Evolutionary conservation across 2,329 filamentous ascomycete genomes (phyloP).

Genomic region (Microdochium trichocladiopsis): DNA sequence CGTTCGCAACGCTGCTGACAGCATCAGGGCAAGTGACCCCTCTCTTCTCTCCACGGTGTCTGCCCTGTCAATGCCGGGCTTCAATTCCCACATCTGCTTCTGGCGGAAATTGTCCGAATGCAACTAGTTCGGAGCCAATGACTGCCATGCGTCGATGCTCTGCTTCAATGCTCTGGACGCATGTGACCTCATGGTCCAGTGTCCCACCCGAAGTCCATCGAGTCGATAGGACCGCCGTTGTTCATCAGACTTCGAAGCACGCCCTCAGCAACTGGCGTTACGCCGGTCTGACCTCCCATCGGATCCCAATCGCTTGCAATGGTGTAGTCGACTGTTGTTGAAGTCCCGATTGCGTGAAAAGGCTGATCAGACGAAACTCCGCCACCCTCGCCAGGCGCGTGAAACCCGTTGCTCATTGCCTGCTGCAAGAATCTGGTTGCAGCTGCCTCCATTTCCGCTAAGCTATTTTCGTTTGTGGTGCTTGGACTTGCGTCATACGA

Average conservation of each 20-base stretch:
- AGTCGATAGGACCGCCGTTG: slow-evolving; percentile 49
- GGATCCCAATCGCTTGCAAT: slow-evolving; percentile 38
- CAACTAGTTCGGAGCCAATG: background rate
- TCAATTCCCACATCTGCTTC: too few relatives aligned
- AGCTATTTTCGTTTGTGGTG: slow-evolving; percentile 30
- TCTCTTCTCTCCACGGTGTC: too few relatives aligned
- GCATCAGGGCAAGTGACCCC: too few relatives aligned
- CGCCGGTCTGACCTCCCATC: slow-evolving; percentile 32
- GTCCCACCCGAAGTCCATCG: slow-evolving; percentile 50
- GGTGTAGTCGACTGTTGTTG: slow-evolving; percentile 28
- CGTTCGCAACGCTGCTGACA: too few relatives aligned
- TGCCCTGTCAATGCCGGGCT: too few relatives aligned
- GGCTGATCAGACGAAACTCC: slow-evolving; percentile 24
- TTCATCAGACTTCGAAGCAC: slow-evolving; percentile 51
- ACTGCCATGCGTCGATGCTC: too few relatives aligned
- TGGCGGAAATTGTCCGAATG: too few relatives aligned
- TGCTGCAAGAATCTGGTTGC: slow-evolving; percentile 31
- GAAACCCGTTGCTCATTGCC: slow-evolving; percentile 24
- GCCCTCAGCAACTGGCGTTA: slow-evolving; percentile 50
- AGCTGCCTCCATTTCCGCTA: slow-evolving; percentile 25
- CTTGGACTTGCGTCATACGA: slow-evolving; percentile 48
- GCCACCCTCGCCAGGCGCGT: slow-evolving; percentile 16
- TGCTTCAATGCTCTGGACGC: too few relatives aligned
- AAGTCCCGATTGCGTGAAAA: slow-evolving; percentile 26
- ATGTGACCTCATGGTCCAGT: slow-evolving; percentile 6